Conservation (phyloP, 305 asterid genomes). For the Fraxinus velutina region DNA sequence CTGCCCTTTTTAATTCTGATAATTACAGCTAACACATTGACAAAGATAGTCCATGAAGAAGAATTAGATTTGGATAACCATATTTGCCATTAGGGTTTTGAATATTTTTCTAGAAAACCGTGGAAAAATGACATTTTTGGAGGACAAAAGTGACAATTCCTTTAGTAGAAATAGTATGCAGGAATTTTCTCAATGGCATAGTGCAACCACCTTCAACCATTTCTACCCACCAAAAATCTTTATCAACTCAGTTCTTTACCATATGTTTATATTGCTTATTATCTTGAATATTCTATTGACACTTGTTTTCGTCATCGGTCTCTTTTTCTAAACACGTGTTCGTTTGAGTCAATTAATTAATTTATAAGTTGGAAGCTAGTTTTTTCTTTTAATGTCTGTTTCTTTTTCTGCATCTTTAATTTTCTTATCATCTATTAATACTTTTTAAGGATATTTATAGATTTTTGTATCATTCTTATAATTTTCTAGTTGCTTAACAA, state of each 20-base stretch:
- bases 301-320: slow-evolving; percentile 11
- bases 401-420: neutral
- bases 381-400: neutral
- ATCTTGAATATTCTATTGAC: slow-evolving; percentile 17
- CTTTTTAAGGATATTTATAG: neutral
- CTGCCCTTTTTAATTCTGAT: slow-evolving; percentile 35
- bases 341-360: neutral
- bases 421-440: neutral
- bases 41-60: slow-evolving; percentile 50
- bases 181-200: slow-evolving; percentile 26
- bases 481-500: neutral
- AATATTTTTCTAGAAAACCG: neutral
- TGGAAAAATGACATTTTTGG: neutral
- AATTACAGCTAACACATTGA: slow-evolving; percentile 79
- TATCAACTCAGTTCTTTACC: slow-evolving; percentile 26
- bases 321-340: neutral
- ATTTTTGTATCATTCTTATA: too few relatives aligned
- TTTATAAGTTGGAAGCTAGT: neutral
- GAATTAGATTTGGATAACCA: slow-evolving; percentile 25
- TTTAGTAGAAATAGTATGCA: neutral
- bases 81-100: slow-evolving; percentile 15
- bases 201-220: slow-evolving; percentile 84
- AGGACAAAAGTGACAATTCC: slow-evolving; percentile 14
- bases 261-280: slow-evolving; percentile 27
- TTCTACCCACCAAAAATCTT: slow-evolving; percentile 56